Evolutionary conservation across 345 rosid genomes (phyloP).

Genomic region (Arabis hirsuta): DNA sequence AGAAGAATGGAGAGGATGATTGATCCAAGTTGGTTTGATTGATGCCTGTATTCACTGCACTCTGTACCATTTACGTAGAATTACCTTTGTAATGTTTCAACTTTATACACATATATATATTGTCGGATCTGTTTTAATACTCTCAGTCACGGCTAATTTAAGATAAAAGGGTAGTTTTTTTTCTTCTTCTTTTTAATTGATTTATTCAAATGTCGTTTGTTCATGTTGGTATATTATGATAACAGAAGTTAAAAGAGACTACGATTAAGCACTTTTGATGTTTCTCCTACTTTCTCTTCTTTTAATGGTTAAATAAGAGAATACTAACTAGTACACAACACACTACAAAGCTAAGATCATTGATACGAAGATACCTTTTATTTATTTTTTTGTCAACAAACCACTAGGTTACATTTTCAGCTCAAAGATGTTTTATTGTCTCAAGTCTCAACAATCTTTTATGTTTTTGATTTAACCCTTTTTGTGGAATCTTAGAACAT

Average conservation of each 20-base stretch:
- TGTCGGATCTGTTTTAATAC: slow-evolving; percentile 16
- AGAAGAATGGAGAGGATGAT: slow-evolving; percentile 34
- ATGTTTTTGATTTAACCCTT: neutral
- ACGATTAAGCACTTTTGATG: neutral
- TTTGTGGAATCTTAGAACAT: slow-evolving; percentile 36
- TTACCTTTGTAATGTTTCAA: slow-evolving; percentile 36
- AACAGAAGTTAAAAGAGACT: slow-evolving; percentile 6
- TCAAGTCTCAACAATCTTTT: neutral
- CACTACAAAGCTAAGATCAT: neutral
- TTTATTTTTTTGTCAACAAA: no score
- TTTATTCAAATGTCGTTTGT: slow-evolving; percentile 24
- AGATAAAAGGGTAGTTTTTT: neutral
- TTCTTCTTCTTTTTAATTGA: neutral
- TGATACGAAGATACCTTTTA: neutral
- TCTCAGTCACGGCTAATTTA: slow-evolving; percentile 12
- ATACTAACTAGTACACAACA: neutral
- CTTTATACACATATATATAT: neutral
- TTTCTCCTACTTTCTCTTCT: neutral
- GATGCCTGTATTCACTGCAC: slow-evolving; percentile 22
- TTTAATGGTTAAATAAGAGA: neutral
- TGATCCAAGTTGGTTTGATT: slow-evolving; percentile 42
- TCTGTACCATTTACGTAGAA: slow-evolving; percentile 39
- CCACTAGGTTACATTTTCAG: no score
- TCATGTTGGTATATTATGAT: neutral
- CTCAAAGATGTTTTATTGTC: neutral